Percentiles rank a stretch among this genome's conserved stretches.
phyloP scores from a whole-genome alignment of 1,284 basidiomycete genomes.

The Leccinum laetum region DNA sequence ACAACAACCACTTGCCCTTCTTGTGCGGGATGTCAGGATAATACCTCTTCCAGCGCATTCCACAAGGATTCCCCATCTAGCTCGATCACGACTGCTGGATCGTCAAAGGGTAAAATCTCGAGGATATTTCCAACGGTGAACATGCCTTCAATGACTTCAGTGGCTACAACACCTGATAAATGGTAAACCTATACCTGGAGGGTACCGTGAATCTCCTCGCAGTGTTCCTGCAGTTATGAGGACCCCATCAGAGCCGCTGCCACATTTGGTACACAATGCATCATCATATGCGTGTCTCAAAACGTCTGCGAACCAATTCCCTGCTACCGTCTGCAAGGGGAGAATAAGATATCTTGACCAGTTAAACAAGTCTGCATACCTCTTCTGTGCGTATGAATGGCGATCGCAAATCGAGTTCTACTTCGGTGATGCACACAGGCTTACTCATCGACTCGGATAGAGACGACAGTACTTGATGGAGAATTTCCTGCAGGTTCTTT shows the following conservation, averaged over 20 bases:
- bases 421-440: constrained; percentile 71
- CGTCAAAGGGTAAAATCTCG: constrained; percentile 90
- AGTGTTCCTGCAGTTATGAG: constrained; percentile 85
- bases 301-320: constrained; percentile 92
- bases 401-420: constrained; percentile 76
- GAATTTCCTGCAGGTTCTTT: constrained; percentile 54
- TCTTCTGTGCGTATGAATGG: constrained; percentile 74
- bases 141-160: constrained; percentile 44
- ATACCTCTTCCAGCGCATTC: constrained; percentile 76
- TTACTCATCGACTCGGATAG: constrained; percentile 72
- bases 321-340: constrained; percentile 63
- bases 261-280: constrained; percentile 58
- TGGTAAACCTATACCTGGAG: constrained; percentile 56
- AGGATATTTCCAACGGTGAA: constrained; percentile 83
- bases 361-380: constrained; percentile 36
- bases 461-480: constrained; percentile 68
- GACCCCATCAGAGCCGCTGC: constrained; percentile 73
- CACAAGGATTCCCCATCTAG: constrained; percentile 82
- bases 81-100: constrained; percentile 82
- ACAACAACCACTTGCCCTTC: constrained; percentile 63
- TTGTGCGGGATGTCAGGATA: constrained; percentile 87
- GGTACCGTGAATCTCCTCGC: constrained; percentile 85
- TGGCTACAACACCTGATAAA: background rate
- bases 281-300: constrained; percentile 87
- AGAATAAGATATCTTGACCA: background rate